Percentiles rank a stretch among this genome's conserved stretches.
Evolutionary conservation across 768 basidiomycete species (phyloP).

Genomic region (Podaxis carcinomalis): DNA sequence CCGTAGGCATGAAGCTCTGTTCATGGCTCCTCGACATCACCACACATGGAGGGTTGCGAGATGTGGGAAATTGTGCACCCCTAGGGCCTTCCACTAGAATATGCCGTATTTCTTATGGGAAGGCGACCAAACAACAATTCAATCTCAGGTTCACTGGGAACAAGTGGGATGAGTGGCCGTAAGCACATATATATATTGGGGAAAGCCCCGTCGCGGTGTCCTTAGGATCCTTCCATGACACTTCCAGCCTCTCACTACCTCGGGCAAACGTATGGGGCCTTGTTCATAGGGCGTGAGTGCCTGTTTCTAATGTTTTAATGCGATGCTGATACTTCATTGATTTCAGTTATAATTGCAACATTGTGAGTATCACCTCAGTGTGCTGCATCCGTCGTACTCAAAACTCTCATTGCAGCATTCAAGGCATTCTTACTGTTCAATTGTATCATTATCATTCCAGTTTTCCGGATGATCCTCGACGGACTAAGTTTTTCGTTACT

Average conservation of each 20-base stretch:
- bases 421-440: conserved; percentile 18
- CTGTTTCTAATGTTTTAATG: background rate
- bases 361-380: background rate
- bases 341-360: background rate
- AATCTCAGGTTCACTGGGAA: background rate
- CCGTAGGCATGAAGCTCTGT: too few species aligned
- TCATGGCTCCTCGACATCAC: too few species aligned
- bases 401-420: conserved; percentile 12
- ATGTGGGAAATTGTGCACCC: too few species aligned
- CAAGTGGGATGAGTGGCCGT: background rate
- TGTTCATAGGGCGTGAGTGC: conserved; percentile 18
- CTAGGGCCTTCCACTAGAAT: too few species aligned
- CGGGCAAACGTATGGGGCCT: conserved; percentile 17
- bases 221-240: background rate
- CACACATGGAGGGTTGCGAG: too few species aligned
- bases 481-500: conserved; percentile 14
- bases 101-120: background rate
- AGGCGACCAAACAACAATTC: background rate
- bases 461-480: conserved; percentile 14
- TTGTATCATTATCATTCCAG: conserved; percentile 16
- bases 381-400: background rate
- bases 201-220: background rate
- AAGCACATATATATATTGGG: background rate
- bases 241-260: background rate
- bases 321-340: background rate